Base-by-base conservation (phyloP, 192 early-diverging fungal genomes). In the Coemansia sp. region DNA sequence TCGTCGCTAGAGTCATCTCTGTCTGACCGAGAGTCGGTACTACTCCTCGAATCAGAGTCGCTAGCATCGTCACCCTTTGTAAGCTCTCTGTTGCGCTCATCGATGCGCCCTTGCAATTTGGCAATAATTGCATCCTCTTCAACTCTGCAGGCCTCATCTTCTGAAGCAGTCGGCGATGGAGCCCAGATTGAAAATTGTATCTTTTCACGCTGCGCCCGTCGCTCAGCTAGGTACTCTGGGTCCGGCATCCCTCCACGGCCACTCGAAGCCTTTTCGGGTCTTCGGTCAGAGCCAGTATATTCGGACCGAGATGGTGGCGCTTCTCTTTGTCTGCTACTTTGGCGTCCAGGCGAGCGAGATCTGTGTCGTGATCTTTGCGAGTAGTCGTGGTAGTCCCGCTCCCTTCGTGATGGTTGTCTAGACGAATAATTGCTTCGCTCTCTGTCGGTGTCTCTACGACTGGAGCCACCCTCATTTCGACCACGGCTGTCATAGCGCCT, bases 101-200 rank as follows among this genome's bases (percentile, higher is more conserved):
- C 68, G 3, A 75, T 41, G n/a, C 59, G 71, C 46, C 51, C 68
- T 31, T 76, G 66, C 23, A 76, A 41, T 45, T 73, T 48, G 0
- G 70, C 68, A 39, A 84, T 64, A 42, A 84, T 48, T 3, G 50
- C 62, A 8, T 75, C 77, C 17, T 84, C 82, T 10, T 63, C 73
- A 1, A 42, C 23, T 9, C 61, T 64, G 45, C 87, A 82, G 0
- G 70, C 51, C 15, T 87, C 83, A 27, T 87, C 87, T 44, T 76
- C 85, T 0, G 84, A 85, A 23, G 69, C 78, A 0, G 88, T 84
- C 12, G 86, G 88, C 1, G 88, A 86, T 17, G 84, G 63, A 10
- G 85, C 75, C 88, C 88, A 89, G 23, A 89, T 85, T 0, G 85
- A 84, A 41, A 84, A 80, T 23, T 72, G 39, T 32, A 65, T 84